Percentiles rank a stretch among this genome's conserved stretches.
phyloP scores from a whole-genome alignment of 192 early-diverging fungal genomes.

The Umbelopsis sp. region DNA sequence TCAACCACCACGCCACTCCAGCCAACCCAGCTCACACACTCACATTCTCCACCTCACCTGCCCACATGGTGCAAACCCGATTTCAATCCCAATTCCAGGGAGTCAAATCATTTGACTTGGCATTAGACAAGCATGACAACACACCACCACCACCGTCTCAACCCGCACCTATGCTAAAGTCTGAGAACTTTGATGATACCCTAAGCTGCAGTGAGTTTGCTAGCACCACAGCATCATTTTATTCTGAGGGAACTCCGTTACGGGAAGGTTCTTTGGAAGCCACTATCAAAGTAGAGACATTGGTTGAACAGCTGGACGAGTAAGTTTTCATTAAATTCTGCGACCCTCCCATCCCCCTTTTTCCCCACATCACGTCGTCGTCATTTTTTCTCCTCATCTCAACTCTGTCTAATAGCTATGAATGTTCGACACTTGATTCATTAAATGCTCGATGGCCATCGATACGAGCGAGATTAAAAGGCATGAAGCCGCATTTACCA shows the following conservation, averaged over 20 bases:
- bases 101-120: slow-evolving; percentile 12
- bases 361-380: background rate
- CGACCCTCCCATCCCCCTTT: background rate
- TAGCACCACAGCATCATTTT: slow-evolving; percentile 9
- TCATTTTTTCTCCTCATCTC: background rate
- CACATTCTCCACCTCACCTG: background rate
- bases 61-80: slow-evolving; percentile 13
- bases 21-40: background rate
- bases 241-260: slow-evolving; percentile 5
- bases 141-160: background rate
- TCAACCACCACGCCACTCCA: background rate
- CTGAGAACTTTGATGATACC: slow-evolving; percentile 18
- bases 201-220: slow-evolving; percentile 17
- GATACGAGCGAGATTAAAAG: slow-evolving; percentile 34
- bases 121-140: slow-evolving; percentile 17
- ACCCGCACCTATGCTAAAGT: background rate
- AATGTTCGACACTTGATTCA: slow-evolving; percentile 37
- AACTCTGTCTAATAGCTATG: slow-evolving; percentile 21
- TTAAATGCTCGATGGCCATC: slow-evolving; percentile 44
- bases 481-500: slow-evolving; percentile 38
- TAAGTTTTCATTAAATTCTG: slow-evolving; percentile 10
- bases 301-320: slow-evolving; percentile 43
- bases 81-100: slow-evolving; percentile 14
- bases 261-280: slow-evolving; percentile 14
- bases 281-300: slow-evolving; percentile 31